Evolutionary conservation across 768 basidiomycete species (phyloP), one percentile per base, ranked within the genome.

Genomic region (Mycena pura): DNA sequence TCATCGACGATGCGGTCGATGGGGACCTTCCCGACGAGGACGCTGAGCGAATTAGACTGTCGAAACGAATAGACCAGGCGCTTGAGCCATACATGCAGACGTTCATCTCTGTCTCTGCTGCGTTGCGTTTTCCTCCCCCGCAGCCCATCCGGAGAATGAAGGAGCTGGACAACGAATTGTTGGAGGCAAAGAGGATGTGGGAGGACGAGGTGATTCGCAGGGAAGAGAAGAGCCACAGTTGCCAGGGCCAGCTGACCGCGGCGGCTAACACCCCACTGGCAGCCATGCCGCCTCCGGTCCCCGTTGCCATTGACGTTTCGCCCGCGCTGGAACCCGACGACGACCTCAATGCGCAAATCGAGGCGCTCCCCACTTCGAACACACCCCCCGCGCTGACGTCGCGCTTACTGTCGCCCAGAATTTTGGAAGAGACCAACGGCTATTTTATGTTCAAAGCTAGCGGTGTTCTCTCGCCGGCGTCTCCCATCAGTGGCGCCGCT

Each of bases 41-140:
- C 58, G 89, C 85, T 3, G 89, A 90, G 58, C 88, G 85, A 57
- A 70, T 85, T 24, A 81, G 83, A 44, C 82, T 95, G 8, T 89
- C 94, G 6, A 81, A 84, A 53, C 86, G 92, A 19, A 94, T 97
- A 29, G 86, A 92, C 48, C 81, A 90, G 53, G 88, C 92, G 0
- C 80, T 96, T n/a, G 85, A 91, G 38, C 91, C 92, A 2, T 99
- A 97, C 72, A 78, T 82, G 66, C 86, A 80, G 62, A 95, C 92
- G 2, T 94, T 95, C 69, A 91, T 98, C 28, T 99, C 97, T 2
- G 92, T 95, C 40, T 98, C 96, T 3, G 91, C 96, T 0, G 94
- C 95, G 0, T 78, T 98, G 45, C 86, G 93, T 5, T 97, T 97
- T 72, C 92, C 90, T 14, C 95, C 96, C 22, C 97, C 97, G 5